phyloP scores from a whole-genome alignment of 2,329 filamentous ascomycete genomes.

The Ophiobolus disseminans region DNA sequence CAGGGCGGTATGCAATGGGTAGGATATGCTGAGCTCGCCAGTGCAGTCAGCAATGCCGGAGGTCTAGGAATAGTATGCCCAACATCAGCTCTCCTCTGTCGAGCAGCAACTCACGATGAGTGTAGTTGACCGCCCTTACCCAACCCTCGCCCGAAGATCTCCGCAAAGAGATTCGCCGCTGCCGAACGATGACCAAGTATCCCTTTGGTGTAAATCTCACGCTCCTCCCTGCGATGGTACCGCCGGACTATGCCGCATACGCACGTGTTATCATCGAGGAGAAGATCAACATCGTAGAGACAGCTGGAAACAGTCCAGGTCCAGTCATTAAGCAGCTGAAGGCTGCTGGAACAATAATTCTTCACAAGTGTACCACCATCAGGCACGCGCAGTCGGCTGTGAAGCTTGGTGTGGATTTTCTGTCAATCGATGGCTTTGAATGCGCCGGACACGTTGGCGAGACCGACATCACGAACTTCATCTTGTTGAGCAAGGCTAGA shows the following conservation, averaged over 20 bases:
- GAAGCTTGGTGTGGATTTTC: conserved; percentile 94
- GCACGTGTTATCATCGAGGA: conserved; percentile 93
- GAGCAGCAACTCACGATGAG: conserved; percentile 16
- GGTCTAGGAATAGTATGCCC: conserved; percentile 71
- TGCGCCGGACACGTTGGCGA: conserved; percentile 92
- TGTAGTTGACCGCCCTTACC: conserved; percentile 78
- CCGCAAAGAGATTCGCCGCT: conserved; percentile 89
- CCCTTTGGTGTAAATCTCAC: conserved; percentile 97
- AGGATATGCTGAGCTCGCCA: conserved; percentile 79
- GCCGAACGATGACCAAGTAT: conserved; percentile 76
- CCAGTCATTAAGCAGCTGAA: conserved; percentile 92
- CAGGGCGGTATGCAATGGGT: conserved; percentile 91
- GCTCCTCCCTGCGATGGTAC: conserved; percentile 84
- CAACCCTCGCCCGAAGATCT: conserved; percentile 92
- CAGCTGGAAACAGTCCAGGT: conserved; percentile 87
- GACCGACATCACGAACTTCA: conserved; percentile 88
- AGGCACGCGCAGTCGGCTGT: conserved; percentile 88
- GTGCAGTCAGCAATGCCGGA: conserved; percentile 71
- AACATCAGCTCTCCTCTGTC: background rate
- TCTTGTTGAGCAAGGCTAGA: conserved; percentile 82
- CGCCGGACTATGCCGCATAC: conserved; percentile 91
- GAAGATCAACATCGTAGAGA: conserved; percentile 89
- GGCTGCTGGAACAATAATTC: conserved; percentile 74
- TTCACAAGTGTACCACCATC: conserved; percentile 99
- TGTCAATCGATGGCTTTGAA: conserved; percentile 97